Conservation (phyloP, 352 stramenopile species). For the Phytophthora citricola region DNA sequence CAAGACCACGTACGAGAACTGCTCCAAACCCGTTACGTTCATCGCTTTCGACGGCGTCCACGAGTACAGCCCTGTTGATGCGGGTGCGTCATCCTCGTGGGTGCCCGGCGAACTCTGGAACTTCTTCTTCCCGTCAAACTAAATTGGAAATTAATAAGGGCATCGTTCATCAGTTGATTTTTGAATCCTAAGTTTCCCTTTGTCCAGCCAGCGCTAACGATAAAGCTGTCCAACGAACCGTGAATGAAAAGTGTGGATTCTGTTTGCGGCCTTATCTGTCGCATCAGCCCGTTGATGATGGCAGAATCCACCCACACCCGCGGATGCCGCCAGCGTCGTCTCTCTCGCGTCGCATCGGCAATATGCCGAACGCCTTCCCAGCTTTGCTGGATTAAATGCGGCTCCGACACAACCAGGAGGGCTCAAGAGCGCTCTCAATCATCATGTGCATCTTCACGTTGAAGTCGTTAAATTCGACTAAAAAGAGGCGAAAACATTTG, state of each 20-base stretch:
- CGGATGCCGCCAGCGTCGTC: background rate
- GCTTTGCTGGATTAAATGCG: background rate
- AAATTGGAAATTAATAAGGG: background rate
- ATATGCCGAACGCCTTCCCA: background rate
- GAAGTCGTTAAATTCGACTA: constrained; percentile 14
- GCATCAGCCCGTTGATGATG: constrained; percentile 6
- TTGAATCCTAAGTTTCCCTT: too few species aligned
- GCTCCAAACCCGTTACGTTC: constrained; percentile 35
- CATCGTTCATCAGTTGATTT: too few species aligned
- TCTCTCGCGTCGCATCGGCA: background rate
- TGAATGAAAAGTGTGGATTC: too few species aligned
- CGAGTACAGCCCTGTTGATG: constrained; percentile 34
- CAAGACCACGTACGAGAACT: constrained; percentile 46
- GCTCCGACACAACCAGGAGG: too few species aligned
- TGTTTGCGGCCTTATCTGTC: background rate
- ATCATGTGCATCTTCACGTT: background rate
- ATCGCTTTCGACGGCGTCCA: constrained; percentile 45
- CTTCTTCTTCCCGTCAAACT: constrained; percentile 34
- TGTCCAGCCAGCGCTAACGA: too few species aligned
- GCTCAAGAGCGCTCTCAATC: too few species aligned
- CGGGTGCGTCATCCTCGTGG: constrained; percentile 26
- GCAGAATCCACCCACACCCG: background rate
- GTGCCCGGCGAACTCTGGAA: constrained; percentile 32
- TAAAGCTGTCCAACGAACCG: too few species aligned
- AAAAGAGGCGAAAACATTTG: constrained; percentile 5